Evolutionary conservation across 179 eudicot species (phyloP), one percentile per base, ranked within the genome.

Genomic region (Nepenthes alata): DNA sequence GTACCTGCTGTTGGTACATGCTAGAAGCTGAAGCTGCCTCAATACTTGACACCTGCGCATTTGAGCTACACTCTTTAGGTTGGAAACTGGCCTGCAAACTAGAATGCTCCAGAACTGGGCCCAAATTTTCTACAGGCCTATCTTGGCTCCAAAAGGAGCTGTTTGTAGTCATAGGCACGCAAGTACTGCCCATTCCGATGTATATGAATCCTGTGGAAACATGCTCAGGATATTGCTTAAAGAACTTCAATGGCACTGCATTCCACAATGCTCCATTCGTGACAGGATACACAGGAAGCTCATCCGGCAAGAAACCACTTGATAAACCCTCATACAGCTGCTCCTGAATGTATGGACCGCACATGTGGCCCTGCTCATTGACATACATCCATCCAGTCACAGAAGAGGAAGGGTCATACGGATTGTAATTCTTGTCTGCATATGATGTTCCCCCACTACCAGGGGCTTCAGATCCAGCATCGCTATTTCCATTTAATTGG

Each of bases 361-460:
- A 90, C 93, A 89, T 85, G 64, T 80, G 81, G 6, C 97, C 94
- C 50, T 78, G 75, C 69, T 87, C 87, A 75, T 86, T 94, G 34
- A 85, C 70, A 72, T 94, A 94, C 97, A 94, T 94, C 98, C 99
- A 94, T 59, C 95, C 95, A 37, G 71, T 79, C 68, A 85, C 95
- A 74, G 63, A 71, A 14, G 72, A 62, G 11, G 71, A 38, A 15
- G 73, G 37, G 6, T 67, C 75, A 70, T 64, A 67, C 11, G 58
- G 78, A 8, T 58, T 47, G 39, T 47, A 36, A 57, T 55, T 69
- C 49, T 72, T 68, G 34, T 58, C 79, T 36, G 65, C 58, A 56
- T 64, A 61, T 36, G 78, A 59, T 69, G 68, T 13, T 25, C 76
- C 80, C 47, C 71, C 80, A 41, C 49, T 47, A 60, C 60, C 70